Base-by-base conservation (phyloP, 1,284 basidiomycete species). In the Pholiota adiposa region DNA sequence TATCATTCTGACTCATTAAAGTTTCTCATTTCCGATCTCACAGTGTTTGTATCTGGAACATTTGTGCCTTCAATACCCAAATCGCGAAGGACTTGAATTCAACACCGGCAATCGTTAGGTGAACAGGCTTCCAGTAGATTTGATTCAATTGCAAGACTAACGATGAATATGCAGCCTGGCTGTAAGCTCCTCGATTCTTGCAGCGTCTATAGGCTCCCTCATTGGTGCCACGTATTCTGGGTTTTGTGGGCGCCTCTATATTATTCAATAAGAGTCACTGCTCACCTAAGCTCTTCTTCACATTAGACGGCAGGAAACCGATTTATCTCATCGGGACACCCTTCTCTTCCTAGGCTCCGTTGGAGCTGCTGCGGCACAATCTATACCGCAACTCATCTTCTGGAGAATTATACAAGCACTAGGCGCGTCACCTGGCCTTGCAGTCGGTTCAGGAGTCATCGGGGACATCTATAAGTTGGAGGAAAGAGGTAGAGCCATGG, bases 61-160 rank as follows among this genome's bases (percentile, higher is more conserved):
- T 90, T 92, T 72, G 78, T 89, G 2, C 90, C 90, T 0, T 82
- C 84, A 0, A 89, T 92, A 50, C 87, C 88, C 78, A 86, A 58
- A 85, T 92, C 62, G 82, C 87, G 0, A 70, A 73, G 21, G 89
- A 92, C 58, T 74, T 92, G 7, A 58, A 81, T 34, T 82, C 88
- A 0, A 83, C 85, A 0, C 78, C 79, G 0, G 66, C 79, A 3
- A 71, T 87, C 25, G 79, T 92, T 62, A 86, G 84, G 82, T 86
- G 72, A 58, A 79, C 36, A n/a, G 25, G 1, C 9, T 27, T 44
- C 51, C 25, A 36, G 9, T 19, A 43, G 49, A 25, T 50, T 9
- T n/a, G n/a, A n/a, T n/a, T 12, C 29, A 18, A 51, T 19, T 16
- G 6, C 11, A 23, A 27, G n/a, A 6, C 34, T 52, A 25, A 41